A percentile compares a stretch with the other conserved stretches of the same genome.
Conservation (phyloP, 2,329 filamentous ascomycete species). For the Trichoderma sp. region DNA sequence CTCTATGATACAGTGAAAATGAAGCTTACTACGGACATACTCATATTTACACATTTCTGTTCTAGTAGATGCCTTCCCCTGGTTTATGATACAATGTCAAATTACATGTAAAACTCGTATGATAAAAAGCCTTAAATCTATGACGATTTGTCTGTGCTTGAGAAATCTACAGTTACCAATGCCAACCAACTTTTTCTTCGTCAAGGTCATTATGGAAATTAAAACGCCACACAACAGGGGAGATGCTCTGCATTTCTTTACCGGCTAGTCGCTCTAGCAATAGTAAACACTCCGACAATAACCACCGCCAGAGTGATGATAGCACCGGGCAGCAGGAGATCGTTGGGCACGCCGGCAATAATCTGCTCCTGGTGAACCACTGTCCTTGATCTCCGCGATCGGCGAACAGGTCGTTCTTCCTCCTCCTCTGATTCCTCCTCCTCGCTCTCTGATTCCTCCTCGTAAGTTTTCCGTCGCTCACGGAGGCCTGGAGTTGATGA, state of each 20-base stretch:
- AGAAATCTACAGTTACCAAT: conserved; percentile 29
- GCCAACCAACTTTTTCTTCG: conserved; percentile 39
- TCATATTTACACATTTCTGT: not conserved
- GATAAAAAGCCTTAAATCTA: conserved; percentile 23
- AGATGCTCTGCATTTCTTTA: conserved; percentile 38
- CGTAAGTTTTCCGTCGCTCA: conserved; percentile 52
- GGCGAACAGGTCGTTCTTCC: conserved; percentile 51
- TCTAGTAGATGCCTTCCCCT: not conserved
- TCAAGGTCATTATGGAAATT: conserved; percentile 42
- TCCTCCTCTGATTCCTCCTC: conserved; percentile 59
- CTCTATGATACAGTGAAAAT: not conserved
- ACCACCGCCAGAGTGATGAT: conserved; percentile 95
- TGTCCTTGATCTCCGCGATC: conserved; percentile 47
- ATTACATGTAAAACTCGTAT: not conserved
- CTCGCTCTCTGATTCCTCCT: conserved; percentile 61
- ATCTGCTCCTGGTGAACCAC: conserved; percentile 69
- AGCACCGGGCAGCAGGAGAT: conserved; percentile 87
- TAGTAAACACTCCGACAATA: conserved; percentile 89
- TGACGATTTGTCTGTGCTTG: conserved; percentile 27
- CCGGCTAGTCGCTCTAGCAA: conserved; percentile 69
- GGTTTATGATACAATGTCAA: not conserved
- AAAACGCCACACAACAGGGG: conserved; percentile 24
- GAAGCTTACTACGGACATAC: not conserved
- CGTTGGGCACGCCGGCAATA: conserved; percentile 90
- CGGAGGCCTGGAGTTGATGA: conserved; percentile 54